Percentiles rank a stretch among this genome's conserved stretches.
Conservation (phyloP, 2,329 filamentous ascomycete genomes). For the Colletotrichum tropicale region DNA sequence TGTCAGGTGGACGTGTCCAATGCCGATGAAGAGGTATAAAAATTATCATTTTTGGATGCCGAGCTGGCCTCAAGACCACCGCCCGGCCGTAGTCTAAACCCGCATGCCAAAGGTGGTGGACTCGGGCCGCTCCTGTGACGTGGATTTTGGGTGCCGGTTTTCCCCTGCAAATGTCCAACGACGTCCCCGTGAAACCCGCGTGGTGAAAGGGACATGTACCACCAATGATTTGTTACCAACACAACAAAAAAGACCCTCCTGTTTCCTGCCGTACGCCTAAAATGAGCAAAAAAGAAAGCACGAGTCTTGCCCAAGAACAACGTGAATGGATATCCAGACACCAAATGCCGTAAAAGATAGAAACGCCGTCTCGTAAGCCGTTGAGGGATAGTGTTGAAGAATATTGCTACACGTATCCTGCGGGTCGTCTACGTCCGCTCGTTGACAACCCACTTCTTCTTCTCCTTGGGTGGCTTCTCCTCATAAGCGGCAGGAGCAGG, state of each 20-base stretch:
- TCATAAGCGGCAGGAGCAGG: conserved; percentile 29
- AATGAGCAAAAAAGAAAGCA: neutral
- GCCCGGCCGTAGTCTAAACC: neutral
- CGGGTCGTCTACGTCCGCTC: conserved; percentile 42
- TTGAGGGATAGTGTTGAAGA: neutral
- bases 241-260: neutral
- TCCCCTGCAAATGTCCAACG: neutral
- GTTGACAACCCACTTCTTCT: conserved; percentile 52
- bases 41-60: conserved; percentile 7
- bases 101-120: neutral
- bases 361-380: conserved; percentile 20
- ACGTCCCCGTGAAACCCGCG: neutral
- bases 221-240: neutral
- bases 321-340: conserved; percentile 11
- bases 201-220: neutral
- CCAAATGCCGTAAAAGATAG: conserved; percentile 6
- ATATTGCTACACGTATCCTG: neutral
- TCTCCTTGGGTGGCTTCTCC: conserved; percentile 43
- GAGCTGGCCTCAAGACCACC: neutral
- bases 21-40: neutral
- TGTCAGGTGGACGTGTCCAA: neutral
- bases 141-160: neutral
- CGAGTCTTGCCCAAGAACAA: conserved; percentile 3
- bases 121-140: neutral
- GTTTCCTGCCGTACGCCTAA: conserved; percentile 12